Conservation (phyloP, 2,329 filamentous ascomycete genomes). For the Elsinoe arachidis region DNA sequence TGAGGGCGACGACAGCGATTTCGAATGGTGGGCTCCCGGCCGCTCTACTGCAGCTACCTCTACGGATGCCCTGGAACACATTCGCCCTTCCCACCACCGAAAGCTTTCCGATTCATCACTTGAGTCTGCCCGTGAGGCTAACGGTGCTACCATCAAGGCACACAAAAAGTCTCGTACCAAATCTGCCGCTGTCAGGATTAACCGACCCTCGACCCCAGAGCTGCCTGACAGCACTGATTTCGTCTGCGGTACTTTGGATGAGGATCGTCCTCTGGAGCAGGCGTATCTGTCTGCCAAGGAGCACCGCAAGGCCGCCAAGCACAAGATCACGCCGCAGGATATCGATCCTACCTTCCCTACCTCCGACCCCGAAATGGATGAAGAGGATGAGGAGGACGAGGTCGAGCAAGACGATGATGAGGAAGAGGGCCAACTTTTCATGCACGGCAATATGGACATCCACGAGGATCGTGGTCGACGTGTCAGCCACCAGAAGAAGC, state of each 20-base stretch:
- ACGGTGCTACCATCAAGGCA: constrained; percentile 4
- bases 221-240: constrained; percentile 97
- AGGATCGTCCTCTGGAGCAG: constrained; percentile 88
- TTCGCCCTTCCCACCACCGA: constrained; percentile 39
- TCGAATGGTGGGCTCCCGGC: constrained; percentile 55
- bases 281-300: constrained; percentile 82
- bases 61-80: constrained; percentile 41
- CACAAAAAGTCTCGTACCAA: constrained; percentile 16
- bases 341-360: constrained; percentile 96
- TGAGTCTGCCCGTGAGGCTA: constrained; percentile 34
- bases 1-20: constrained; percentile 57
- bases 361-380: constrained; percentile 78
- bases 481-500: constrained; percentile 23
- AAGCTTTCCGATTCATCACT: constrained; percentile 45
- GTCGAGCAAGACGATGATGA: constrained; percentile 31
- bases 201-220: constrained; percentile 47
- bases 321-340: constrained; percentile 80
- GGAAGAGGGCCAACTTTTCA: constrained; percentile 57
- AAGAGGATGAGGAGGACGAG: constrained; percentile 61
- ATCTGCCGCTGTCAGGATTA: constrained; percentile 25
- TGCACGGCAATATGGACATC: constrained; percentile 53
- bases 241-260: constrained; percentile 94
- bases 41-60: constrained; percentile 46
- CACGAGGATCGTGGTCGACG: constrained; percentile 49
- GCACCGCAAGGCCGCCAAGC: constrained; percentile 70